phyloP scores from a whole-genome alignment of 2,329 filamentous ascomycete genomes.

The Microthyrium microscopicum region DNA sequence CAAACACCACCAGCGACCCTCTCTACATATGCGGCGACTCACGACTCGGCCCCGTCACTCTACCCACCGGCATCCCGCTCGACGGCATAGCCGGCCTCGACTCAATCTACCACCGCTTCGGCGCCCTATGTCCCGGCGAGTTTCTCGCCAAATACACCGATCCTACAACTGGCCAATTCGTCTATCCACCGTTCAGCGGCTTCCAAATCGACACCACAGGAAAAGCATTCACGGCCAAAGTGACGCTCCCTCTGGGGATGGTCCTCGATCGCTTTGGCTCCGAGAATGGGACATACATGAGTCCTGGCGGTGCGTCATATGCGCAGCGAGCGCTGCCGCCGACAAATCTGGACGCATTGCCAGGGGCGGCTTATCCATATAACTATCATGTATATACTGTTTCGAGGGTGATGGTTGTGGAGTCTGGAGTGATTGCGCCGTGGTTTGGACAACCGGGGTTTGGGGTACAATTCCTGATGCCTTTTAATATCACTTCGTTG shows the following conservation, averaged over 20 bases:
- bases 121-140: slow-evolving; percentile 23
- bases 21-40: slow-evolving; percentile 10
- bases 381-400: slow-evolving; percentile 35
- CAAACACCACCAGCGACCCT: slow-evolving; percentile 4
- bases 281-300: slow-evolving; percentile 27
- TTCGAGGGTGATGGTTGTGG: slow-evolving; percentile 21
- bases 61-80: slow-evolving; percentile 19
- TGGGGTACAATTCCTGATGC: slow-evolving; percentile 21
- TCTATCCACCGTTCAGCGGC: slow-evolving; percentile 27
- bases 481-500: neutral
- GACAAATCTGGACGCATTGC: slow-evolving; percentile 25
- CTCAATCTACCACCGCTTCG: slow-evolving; percentile 23
- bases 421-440: slow-evolving; percentile 29
- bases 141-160: slow-evolving; percentile 21
- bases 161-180: slow-evolving; percentile 11
- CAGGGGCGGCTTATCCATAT: slow-evolving; percentile 22
- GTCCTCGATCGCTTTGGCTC: slow-evolving; percentile 33
- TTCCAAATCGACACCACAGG: slow-evolving; percentile 23
- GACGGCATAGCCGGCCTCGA: slow-evolving; percentile 16
- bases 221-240: slow-evolving; percentile 24
- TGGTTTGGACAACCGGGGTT: slow-evolving; percentile 36
- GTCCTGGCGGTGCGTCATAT: slow-evolving; percentile 29
- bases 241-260: slow-evolving; percentile 24
- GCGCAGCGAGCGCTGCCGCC: slow-evolving; percentile 32
- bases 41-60: slow-evolving; percentile 20